Evolutionary conservation across 306 rosid genomes (phyloP).

Genomic region (Fragaria iinumae): DNA sequence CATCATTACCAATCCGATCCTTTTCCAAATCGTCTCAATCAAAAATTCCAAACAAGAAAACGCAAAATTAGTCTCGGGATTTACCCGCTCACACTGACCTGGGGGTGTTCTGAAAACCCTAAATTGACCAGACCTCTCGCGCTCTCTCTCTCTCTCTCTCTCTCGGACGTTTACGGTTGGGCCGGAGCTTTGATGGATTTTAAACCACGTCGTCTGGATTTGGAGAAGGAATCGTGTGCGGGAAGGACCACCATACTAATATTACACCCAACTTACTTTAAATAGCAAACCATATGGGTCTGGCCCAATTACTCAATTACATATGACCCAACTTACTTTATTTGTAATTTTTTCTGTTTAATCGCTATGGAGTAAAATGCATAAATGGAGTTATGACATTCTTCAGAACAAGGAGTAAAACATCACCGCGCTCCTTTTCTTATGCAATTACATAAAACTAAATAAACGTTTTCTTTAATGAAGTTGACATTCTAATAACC

Average conservation of each 20-base stretch:
- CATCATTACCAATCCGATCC: conserved; percentile 38
- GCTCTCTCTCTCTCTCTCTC: not conserved
- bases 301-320: too few relatives aligned
- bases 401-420: too few relatives aligned
- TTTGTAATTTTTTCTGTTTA: too few relatives aligned
- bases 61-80: conserved; percentile 20
- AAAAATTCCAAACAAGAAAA: conserved; percentile 31
- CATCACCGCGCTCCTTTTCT: too few relatives aligned
- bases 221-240: not conserved
- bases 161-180: not conserved
- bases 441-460: too few relatives aligned
- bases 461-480: too few relatives aligned
- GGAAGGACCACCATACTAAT: not conserved
- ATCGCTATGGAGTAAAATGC: too few relatives aligned
- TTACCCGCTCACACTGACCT: conserved; percentile 39
- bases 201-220: not conserved
- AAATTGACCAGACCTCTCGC: conserved; percentile 30
- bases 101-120: conserved; percentile 22
- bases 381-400: too few relatives aligned
- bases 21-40: conserved; percentile 5
- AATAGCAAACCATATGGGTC: too few relatives aligned
- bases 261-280: too few relatives aligned
- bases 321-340: too few relatives aligned
- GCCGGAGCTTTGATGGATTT: not conserved
- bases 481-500: too few relatives aligned